Base-by-base conservation (phyloP, 2,329 filamentous ascomycete species). In the Colletotrichum tanaceti region DNA sequence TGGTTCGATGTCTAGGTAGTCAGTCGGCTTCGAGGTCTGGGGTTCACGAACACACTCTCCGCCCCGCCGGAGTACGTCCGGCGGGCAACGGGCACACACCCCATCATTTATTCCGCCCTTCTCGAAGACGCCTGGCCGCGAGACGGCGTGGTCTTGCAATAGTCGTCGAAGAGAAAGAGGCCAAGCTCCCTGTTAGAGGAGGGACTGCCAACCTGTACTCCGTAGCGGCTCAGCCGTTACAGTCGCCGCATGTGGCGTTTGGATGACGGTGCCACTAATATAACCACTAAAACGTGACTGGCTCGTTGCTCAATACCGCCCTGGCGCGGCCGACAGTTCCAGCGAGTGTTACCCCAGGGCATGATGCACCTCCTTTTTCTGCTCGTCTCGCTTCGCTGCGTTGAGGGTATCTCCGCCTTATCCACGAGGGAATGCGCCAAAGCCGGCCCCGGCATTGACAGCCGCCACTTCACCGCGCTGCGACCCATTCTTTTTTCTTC, bases 291-390 rank as follows among this genome's bases (percentile, higher is more conserved):
- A 35, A 35, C 7, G 2, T 35, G 3, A 7, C 32, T 35, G 32
- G 32, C 32, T 35, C 32, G 32, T 7, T 35, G 32, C 32, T 35
- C 32, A 35, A 35, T 35, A 9, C 32, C 32, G 32, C 32, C 32
- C 28, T 35, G 28, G 24, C 49, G 49, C 50, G 22, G 35, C 63
- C 49, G 58, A 49, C 41, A 16, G 54, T 66, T 55, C 39, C 22
- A 55, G 63, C 57, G 57, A 62, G n/a, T 24, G 24, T 32, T 57
- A 16, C 39, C 39, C 24, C 58, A 52, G 63, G 28, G n/a, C 18
- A 52, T 18, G 39, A 22, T 28, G 22, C 41, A 35, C 32, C 22
- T 57, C 9, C 2, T 10, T 32, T 32, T 32, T 9, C 24, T 35
- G 47, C 14, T 24, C 47, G 22, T 24, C 22, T 28, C 41, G 18